Base-by-base conservation (phyloP, 2,329 filamentous ascomycete species). In the Microsporum audouinii region DNA sequence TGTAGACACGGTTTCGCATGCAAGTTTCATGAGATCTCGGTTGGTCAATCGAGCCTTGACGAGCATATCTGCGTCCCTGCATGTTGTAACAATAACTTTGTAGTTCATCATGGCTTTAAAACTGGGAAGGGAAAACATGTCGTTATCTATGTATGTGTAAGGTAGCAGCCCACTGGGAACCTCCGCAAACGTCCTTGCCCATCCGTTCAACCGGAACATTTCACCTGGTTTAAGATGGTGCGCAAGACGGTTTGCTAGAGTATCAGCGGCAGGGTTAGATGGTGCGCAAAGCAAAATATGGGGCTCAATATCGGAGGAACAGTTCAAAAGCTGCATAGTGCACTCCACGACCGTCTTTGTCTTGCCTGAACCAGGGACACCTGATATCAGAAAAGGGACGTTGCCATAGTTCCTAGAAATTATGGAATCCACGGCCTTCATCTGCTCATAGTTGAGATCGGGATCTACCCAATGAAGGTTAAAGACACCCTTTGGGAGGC, bases 291-390 rank as follows among this genome's bases (percentile, higher is more conserved):
- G 67, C 2, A 79, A 66, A 31, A 78, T 70, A 64, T 77, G 75
- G 34, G 67, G 67, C 58, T 60, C 45, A 14, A 60, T 43, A 12
- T 62, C 58, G 6, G 43, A 45, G 10, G 57, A 41, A 29, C 38
- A 41, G 2, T 34, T 51, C 23, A 70, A 63, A 17, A 73, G 62
- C 62, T 73, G 71, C 36, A 71, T 61, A 7, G 76, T 73, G 58
- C 71, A 71, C 66, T 80, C 78, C 17, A 79, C 77, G 1, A 80
- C 65, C 1, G 78, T 80, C 62, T 79, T 80, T 6, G 79, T 80
- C 65, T 81, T 80, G 0, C 79, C 78, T 5, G 78, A 80, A n/a
- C 79, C 79, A 8, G 78, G 78, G 7, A 78, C 78, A 0, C 78
- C 79, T 5, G 73, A 75, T 17, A 80, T 77, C 7, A 80, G 69